A percentile compares a stretch with the other conserved stretches of the same genome.
phyloP scores from a whole-genome alignment of 345 rosid genomes.

The Turritis glabra region DNA sequence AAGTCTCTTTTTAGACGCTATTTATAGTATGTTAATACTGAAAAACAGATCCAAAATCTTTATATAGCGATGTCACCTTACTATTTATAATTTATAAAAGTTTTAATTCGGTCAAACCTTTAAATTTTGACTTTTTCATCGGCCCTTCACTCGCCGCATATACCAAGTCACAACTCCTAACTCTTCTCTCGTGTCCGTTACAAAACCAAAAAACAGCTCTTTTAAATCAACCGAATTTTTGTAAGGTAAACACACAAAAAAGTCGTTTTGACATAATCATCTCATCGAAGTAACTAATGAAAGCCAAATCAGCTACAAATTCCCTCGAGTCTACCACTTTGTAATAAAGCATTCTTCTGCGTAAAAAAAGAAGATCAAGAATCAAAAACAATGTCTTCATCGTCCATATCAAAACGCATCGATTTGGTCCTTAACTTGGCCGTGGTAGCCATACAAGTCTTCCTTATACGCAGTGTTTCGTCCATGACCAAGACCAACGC shows the following conservation, averaged over 20 bases:
- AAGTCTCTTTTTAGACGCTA: too few species aligned
- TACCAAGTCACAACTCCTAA: conserved; percentile 1
- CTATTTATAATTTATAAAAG: neutral
- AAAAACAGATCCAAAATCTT: too few species aligned
- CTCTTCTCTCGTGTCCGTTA: neutral
- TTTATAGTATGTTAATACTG: too few species aligned
- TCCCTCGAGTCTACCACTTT: neutral
- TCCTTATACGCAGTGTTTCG: neutral
- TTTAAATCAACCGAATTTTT: neutral
- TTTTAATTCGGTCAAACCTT: neutral
- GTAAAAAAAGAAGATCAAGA: neutral
- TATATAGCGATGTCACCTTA: too few species aligned
- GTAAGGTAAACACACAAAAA: neutral
- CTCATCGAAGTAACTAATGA: neutral
- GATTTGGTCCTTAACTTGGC: neutral
- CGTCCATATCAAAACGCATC: neutral
- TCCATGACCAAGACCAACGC: neutral
- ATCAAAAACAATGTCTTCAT: neutral
- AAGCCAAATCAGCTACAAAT: neutral
- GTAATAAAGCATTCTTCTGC: neutral
- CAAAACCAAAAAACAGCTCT: neutral
- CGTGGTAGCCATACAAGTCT: neutral
- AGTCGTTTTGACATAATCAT: neutral
- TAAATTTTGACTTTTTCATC: neutral
- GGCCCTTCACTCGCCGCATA: neutral